Evolutionary conservation across 345 rosid genomes (phyloP), one percentile per base, ranked within the genome.

Genomic region (Leavenworthia alabamica): DNA sequence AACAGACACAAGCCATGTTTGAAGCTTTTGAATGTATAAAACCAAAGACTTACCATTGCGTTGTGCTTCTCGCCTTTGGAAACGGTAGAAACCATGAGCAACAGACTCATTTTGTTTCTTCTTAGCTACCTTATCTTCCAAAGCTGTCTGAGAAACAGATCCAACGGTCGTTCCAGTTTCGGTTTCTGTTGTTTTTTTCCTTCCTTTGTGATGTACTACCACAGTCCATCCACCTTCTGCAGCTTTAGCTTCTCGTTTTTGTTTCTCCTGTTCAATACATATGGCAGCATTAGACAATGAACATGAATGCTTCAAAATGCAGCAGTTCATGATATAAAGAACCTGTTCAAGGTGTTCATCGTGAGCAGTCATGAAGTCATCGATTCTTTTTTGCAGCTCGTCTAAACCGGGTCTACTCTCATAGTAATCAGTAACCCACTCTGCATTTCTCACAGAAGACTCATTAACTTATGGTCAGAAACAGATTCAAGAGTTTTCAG

Each of bases 141-240:
- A 62, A 46, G 76, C 89, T 68, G 86, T 82, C 64, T 79, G 90
- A 66, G 92, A 78, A 59, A 80, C 86, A 31, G 97, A 88, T 44
- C 96, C 95, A 49, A 90, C 95, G 2, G 83, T 72, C 61, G 72
- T 79, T 80, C 97, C 99, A 41, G 80, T 78, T 69, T 87, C 92
- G 36, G 83, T 8, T 16, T 89, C 99, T 46, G 86, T 81, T 4
- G 89, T 84, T 64, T 87, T 93, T 66, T 93, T 93, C 82, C 97
- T 87, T 72, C 99, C 97, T 78, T 86, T 93, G 52, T 85, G 95
- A 73, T 89, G 99, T 17, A 70, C 79, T 4, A 90, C 99, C 62
- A 90, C 97, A 28, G 94, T 90, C 99, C 97, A 93, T 27, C 97
- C 99, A 44, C 89, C 99, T 70, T 88, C 97, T 28, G 90, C 86